A percentile compares a stretch with the other conserved stretches of the same genome.
Conservation (phyloP, 2,329 filamentous ascomycete species). For the Aspergillus ibericus region DNA sequence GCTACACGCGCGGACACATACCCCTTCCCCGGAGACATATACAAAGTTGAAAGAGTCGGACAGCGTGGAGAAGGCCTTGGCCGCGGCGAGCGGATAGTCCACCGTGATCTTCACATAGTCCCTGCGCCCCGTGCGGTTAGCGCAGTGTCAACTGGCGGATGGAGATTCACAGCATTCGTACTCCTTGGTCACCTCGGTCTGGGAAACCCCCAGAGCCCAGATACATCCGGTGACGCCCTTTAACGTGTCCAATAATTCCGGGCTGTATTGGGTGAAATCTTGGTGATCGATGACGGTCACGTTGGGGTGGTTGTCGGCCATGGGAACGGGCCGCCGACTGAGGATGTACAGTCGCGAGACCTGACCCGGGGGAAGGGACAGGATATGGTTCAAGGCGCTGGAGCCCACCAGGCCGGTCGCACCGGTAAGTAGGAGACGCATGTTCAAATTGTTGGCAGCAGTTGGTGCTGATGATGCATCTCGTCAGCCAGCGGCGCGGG, state of each 20-base stretch:
- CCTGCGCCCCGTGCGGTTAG: conserved; percentile 22
- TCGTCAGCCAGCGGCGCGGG: no score
- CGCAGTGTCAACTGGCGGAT: background rate
- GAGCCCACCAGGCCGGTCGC: conserved; percentile 67
- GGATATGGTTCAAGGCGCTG: conserved; percentile 61
- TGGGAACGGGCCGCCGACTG: conserved; percentile 62
- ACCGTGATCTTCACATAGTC: conserved; percentile 69
- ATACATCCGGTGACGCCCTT: conserved; percentile 67
- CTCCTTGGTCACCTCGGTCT: conserved; percentile 60
- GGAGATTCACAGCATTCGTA: conserved; percentile 31
- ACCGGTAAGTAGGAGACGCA: conserved; percentile 63
- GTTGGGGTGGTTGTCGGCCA: conserved; percentile 42
- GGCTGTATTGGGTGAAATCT: conserved; percentile 62
- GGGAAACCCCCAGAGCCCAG: conserved; percentile 71
- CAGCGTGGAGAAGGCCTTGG: conserved; percentile 58
- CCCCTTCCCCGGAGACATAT: conserved; percentile 61
- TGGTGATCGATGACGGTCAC: conserved; percentile 62
- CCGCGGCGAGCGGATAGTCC: conserved; percentile 64
- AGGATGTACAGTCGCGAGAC: conserved; percentile 50
- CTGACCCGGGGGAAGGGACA: conserved; percentile 51
- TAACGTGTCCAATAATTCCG: conserved; percentile 32
- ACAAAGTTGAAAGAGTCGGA: conserved; percentile 66
- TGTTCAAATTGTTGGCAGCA: conserved; percentile 10
- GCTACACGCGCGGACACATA: background rate
- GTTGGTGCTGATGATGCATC: no score